Evolutionary conservation across 352 stramenopile species (phyloP), one percentile per base, ranked within the genome.

Genomic region (Pythium rishiriense): DNA sequence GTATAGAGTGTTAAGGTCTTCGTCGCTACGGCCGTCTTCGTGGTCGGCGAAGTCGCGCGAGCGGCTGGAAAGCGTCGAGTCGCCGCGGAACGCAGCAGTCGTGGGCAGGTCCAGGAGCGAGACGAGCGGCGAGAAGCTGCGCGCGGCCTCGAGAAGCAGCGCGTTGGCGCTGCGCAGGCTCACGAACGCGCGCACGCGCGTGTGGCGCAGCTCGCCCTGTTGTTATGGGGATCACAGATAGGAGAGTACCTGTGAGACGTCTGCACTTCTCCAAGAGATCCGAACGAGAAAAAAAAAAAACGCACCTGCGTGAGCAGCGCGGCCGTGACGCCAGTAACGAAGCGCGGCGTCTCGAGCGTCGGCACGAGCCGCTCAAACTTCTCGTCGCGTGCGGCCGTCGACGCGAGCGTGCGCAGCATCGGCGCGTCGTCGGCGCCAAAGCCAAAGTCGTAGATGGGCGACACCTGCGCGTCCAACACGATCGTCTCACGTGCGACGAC

Each of bases 281-380:
- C 31, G 19, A 21, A 42, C 7, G 31, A 25, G 0, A 26, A 19
- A 5, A 19, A 10, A 14, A 26, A 22, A 2, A 33, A 0, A 24
- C 69, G 26, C 70, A 90, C 81, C 57, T 86, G 72, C 25, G 82
- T 89, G 43, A 91, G 69, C 8, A 89, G 58, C 12, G 76, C 82
- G 0, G 82, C 82, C 3, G 82, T 64, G 10, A 89, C 52, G 14
- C 82, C 80, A 6, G 68, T 64, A 5, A 82, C 62, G 59, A 88
- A 89, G 50, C 81, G 82, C 9, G 82, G 82, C 3, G 81, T 75
- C 64, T 85, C 74, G 9, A 91, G 73, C 26, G 70, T 57, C 21
- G 68, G 74, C 62, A 87, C 72, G 1, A 74, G 67, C 4, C 65
- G 70, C 11, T 67, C 57, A 22, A 70, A 52, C 58, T 76, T 74